Conservation (phyloP, 208 protist species). For the Eutreptiella sp. region DNA sequence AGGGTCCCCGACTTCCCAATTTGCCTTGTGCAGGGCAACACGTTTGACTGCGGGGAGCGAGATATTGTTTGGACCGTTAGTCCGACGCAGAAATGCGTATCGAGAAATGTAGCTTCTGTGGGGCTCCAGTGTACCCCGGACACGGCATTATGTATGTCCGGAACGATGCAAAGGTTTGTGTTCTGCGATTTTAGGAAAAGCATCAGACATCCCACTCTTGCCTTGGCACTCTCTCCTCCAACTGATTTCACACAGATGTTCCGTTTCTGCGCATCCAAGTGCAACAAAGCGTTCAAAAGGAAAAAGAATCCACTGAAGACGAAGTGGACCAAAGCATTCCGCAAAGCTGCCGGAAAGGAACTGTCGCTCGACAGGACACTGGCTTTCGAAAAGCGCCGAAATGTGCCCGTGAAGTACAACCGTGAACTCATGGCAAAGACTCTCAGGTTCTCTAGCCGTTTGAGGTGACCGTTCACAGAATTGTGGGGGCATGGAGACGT, state of each 20-base stretch:
- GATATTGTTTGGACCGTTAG: too few relatives aligned
- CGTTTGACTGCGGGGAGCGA: too few relatives aligned
- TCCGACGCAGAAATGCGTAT: too few relatives aligned
- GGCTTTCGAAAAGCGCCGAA: slow-evolving; percentile 96
- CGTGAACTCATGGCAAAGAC: slow-evolving; percentile 91
- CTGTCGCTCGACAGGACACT: slow-evolving; percentile 94
- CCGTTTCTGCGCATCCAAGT: slow-evolving; percentile 97
- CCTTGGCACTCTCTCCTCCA: not conserved
- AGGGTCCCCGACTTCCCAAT: too few relatives aligned
- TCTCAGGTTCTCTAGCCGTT: too few relatives aligned
- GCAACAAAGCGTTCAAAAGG: slow-evolving; percentile 97
- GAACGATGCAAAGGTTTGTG: slow-evolving; percentile 93
- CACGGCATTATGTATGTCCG: slow-evolving; percentile 98
- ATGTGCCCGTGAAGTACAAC: slow-evolving; percentile 98
- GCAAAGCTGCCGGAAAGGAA: slow-evolving; percentile 95
- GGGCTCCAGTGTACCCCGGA: slow-evolving; percentile 93
- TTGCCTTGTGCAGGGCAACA: too few relatives aligned
- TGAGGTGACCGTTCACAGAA: not conserved
- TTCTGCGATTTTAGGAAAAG: not conserved
- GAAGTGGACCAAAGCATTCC: slow-evolving; percentile 98
- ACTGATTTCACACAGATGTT: slow-evolving; percentile 50
- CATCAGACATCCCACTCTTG: slow-evolving; percentile 17
- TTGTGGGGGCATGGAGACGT: not conserved
- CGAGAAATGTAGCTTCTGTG: slow-evolving; percentile 97
- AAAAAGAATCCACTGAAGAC: slow-evolving; percentile 98